Conservation (phyloP, 176 grass and related monocot species). For the Stipa capillata region DNA sequence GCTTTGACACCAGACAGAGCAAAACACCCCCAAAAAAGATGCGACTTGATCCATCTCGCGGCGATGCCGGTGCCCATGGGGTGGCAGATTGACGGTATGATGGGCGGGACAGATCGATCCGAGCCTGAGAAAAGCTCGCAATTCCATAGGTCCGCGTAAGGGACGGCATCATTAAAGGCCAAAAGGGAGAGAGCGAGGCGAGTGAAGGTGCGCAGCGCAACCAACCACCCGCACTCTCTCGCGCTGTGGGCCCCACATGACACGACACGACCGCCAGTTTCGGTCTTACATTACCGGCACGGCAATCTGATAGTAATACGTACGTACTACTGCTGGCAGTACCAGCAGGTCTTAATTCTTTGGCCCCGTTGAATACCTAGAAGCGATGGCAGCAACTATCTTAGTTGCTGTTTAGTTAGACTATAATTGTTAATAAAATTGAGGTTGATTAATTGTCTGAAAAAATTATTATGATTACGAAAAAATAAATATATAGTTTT, state of each 20-base stretch:
- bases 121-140: slow-evolving; percentile 9
- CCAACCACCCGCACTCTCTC: slow-evolving; percentile 21
- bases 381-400: not conserved
- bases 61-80: not conserved
- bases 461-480: too few relatives aligned
- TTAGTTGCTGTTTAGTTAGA: too few relatives aligned
- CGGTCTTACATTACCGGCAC: not conserved
- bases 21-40: too few relatives aligned
- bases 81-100: slow-evolving; percentile 17
- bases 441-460: too few relatives aligned
- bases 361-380: not conserved
- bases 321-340: too few relatives aligned
- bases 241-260: slow-evolving; percentile 28
- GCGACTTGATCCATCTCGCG: not conserved
- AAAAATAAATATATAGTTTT: too few relatives aligned
- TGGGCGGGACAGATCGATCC: too few relatives aligned
- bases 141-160: slow-evolving; percentile 21
- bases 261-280: not conserved
- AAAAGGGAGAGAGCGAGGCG: too few relatives aligned
- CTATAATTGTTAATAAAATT: too few relatives aligned
- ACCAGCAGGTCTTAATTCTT: not conserved
- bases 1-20: too few relatives aligned
- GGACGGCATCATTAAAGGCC: slow-evolving; percentile 18
- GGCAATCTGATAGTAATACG: too few relatives aligned
- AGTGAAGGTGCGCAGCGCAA: slow-evolving; percentile 33